Conservation (phyloP, 441 rosid species). For the Syzygium malaccense region DNA sequence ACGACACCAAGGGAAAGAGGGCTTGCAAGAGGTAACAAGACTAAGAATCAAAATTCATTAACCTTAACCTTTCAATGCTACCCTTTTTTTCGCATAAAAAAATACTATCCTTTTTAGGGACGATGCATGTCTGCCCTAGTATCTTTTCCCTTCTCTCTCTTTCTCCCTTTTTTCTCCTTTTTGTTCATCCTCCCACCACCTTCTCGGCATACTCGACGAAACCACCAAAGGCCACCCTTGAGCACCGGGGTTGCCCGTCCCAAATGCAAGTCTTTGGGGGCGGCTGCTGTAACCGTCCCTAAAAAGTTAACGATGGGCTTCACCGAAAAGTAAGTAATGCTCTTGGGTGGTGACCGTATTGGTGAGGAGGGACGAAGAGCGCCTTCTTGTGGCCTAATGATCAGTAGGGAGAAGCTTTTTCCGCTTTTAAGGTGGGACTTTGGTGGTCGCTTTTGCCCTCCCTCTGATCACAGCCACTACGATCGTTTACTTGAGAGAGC, state of each 20-base stretch:
- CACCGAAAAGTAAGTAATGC: rapidly evolving
- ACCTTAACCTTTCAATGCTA: not conserved
- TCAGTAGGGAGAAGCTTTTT: not conserved
- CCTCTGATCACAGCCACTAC: not conserved
- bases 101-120: not conserved
- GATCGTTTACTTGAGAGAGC: not conserved
- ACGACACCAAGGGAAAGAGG: not conserved
- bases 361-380: not conserved
- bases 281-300: not conserved
- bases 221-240: not conserved
- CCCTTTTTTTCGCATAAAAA: no score
- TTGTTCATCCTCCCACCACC: no score
- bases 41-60: not conserved
- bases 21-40: not conserved
- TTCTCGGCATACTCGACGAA: not conserved
- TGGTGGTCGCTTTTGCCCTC: not conserved
- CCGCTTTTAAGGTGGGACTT: not conserved
- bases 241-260: not conserved
- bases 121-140: no score
- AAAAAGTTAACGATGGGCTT: not conserved
- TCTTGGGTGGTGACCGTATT: not conserved
- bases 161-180: no score
- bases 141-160: no score
- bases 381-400: not conserved
- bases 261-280: not conserved